Evolutionary conservation across 768 basidiomycete genomes (phyloP).

Genomic region (Rubroboletus pulcherrimus): DNA sequence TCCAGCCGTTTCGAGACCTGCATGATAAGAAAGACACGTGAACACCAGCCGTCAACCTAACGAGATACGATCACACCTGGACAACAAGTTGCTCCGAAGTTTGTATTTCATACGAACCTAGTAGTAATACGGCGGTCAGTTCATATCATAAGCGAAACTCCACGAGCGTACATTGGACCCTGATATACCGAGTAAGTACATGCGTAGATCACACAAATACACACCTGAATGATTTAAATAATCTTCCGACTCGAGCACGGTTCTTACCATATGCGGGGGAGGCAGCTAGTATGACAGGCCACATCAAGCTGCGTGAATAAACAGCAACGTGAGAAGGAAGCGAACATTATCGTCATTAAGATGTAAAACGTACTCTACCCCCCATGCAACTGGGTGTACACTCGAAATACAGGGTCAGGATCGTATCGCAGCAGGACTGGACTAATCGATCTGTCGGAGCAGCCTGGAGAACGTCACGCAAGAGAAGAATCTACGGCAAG

Average conservation of each 20-base stretch:
- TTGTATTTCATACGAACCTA: slow-evolving; percentile 38
- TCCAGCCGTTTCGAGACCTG: slow-evolving; percentile 36
- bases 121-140: slow-evolving; percentile 18
- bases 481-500: slow-evolving; percentile 29
- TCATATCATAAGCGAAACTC: slow-evolving; percentile 9
- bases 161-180: slow-evolving; percentile 24
- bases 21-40: slow-evolving; percentile 16
- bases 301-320: slow-evolving; percentile 24
- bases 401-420: slow-evolving; percentile 30
- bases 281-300: slow-evolving; percentile 33
- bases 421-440: slow-evolving; percentile 25
- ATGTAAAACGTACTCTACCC: slow-evolving; percentile 31
- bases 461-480: slow-evolving; percentile 32
- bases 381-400: slow-evolving; percentile 28
- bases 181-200: slow-evolving; percentile 12
- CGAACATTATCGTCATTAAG: slow-evolving; percentile 1
- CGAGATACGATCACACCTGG: slow-evolving; percentile 25
- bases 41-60: slow-evolving; percentile 20
- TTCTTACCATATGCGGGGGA: slow-evolving; percentile 25
- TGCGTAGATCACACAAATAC: slow-evolving; percentile 8
- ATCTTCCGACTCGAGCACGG: slow-evolving; percentile 22
- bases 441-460: slow-evolving; percentile 27
- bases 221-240: slow-evolving; percentile 32
- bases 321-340: slow-evolving; percentile 9
- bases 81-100: slow-evolving; percentile 34